Base-by-base conservation (phyloP, 257 asterid genomes). In the Solanum gracilifrons region DNA sequence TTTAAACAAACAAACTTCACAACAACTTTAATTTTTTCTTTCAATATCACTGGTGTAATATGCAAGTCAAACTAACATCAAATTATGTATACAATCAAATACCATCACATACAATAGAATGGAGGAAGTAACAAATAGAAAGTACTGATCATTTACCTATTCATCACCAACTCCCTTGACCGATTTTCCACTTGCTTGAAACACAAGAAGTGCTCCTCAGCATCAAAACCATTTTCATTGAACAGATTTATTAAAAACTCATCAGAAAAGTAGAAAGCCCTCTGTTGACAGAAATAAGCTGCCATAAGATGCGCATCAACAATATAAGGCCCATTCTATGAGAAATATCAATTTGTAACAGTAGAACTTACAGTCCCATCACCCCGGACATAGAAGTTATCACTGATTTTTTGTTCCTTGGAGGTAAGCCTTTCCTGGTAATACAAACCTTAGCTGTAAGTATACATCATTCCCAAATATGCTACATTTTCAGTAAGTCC, bases 181-280 rank as follows among this genome's bases (percentile, higher is more conserved):
- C 98, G 95, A 84, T 96, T 97, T 89, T 95, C 98, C 87, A 97
- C 99, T 93, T 95, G 94, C 92, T 97, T 97, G 94, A 98, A 95
- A 90, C 98, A 95, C 89, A 97, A 69, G 87, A 93, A 90, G 87
- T 94, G 97, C 89, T 95, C 99, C 91, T 92, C 94, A 90, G 93
- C 92, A 64, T 73, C 91, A 92, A 95, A 96, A 48, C 98, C 96
- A 82, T 94, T 95, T 91, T 87, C 94, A 87, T 88, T 89, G 89
- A 97, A 94, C 74, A 97, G 93, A 87, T 87, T 91, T 62, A 89
- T 87, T 92, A 97, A 90, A 92, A 93, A 95, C 90, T 95, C 96
- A 73, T 93, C 98, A 25, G 98, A 95, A 90, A 97, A 97, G 94
- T 97, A 97, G 93, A 97, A 95, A 87, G 98, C 99, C 88, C 98